phyloP scores from a whole-genome alignment of 352 stramenopile species.

The Aphanomyces invadans region DNA sequence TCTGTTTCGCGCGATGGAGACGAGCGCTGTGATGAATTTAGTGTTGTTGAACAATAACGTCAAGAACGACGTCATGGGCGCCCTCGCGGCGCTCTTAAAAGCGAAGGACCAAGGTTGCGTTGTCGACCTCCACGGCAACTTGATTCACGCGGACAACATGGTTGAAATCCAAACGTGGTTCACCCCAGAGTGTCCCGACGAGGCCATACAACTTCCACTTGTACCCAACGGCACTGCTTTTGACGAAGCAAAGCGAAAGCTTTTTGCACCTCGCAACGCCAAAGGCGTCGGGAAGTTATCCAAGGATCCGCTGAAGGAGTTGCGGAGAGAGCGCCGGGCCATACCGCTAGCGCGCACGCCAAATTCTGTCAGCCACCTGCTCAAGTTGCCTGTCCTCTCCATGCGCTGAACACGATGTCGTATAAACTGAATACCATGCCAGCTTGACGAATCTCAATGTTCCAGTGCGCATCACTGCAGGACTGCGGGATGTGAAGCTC shows the following conservation, averaged over 20 bases:
- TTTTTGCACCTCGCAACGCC: background rate
- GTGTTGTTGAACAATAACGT: conserved; percentile 58
- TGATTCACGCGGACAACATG: conserved; percentile 40
- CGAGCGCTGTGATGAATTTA: conserved; percentile 39
- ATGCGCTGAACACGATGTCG: background rate
- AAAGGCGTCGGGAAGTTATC: background rate
- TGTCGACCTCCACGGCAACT: conserved; percentile 49
- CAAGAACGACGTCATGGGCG: conserved; percentile 40
- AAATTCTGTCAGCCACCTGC: background rate
- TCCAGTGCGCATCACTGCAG: too few species aligned
- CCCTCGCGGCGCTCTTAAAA: conserved; percentile 33
- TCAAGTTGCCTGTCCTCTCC: conserved; percentile 1
- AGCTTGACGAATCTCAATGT: too few species aligned
- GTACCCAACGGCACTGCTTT: too few species aligned
- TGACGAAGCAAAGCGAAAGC: background rate
- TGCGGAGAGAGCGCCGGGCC: background rate
- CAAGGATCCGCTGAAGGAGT: background rate
- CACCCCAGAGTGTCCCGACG: background rate
- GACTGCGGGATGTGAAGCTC: too few species aligned
- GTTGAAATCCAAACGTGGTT: conserved; percentile 14
- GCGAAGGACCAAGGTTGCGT: conserved; percentile 32
- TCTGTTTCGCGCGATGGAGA: conserved; percentile 34
- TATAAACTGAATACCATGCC: background rate
- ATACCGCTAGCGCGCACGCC: background rate
- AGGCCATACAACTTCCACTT: too few species aligned